Evolutionary conservation across 208 protist species (phyloP).

Genomic region (Dictyostelium gargantuum): DNA sequence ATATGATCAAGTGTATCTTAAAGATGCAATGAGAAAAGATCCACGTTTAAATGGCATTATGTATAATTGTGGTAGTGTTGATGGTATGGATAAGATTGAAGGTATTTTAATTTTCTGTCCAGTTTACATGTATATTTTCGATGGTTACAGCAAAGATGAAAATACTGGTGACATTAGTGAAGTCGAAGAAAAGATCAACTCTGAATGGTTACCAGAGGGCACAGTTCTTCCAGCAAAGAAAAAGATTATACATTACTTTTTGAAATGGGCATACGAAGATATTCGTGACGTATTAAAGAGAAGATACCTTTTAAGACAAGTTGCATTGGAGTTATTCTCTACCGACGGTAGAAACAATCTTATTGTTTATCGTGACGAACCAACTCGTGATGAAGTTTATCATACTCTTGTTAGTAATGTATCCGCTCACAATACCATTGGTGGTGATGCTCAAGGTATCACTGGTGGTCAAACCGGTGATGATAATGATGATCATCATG

Average conservation of each 20-base stretch:
- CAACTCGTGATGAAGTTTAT: conserved; percentile 35
- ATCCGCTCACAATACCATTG: background rate
- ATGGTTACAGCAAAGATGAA: conserved; percentile 34
- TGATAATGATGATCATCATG: background rate
- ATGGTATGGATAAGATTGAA: conserved; percentile 69
- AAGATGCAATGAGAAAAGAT: conserved; percentile 9
- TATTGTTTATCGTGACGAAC: conserved; percentile 90
- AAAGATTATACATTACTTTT: conserved; percentile 28
- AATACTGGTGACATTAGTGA: conserved; percentile 30
- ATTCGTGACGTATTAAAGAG: conserved; percentile 73
- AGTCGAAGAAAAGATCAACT: conserved; percentile 63
- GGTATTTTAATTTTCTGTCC: conserved; percentile 65
- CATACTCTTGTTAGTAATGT: background rate
- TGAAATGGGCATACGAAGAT: conserved; percentile 57
- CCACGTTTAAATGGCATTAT: background rate
- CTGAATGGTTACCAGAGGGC: conserved; percentile 28
- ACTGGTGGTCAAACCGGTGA: background rate
- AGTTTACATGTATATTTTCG: conserved; percentile 65
- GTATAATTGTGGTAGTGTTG: conserved; percentile 53
- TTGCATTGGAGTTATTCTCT: conserved; percentile 93
- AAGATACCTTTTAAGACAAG: conserved; percentile 92
- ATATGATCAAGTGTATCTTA: conserved; percentile 17
- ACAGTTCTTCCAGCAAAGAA: conserved; percentile 20
- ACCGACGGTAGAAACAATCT: conserved; percentile 89
- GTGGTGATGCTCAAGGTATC: background rate